Percentiles rank a stretch among this genome's conserved stretches.
Evolutionary conservation across 768 basidiomycete genomes (phyloP).

Genomic region (Ramaria rubella): DNA sequence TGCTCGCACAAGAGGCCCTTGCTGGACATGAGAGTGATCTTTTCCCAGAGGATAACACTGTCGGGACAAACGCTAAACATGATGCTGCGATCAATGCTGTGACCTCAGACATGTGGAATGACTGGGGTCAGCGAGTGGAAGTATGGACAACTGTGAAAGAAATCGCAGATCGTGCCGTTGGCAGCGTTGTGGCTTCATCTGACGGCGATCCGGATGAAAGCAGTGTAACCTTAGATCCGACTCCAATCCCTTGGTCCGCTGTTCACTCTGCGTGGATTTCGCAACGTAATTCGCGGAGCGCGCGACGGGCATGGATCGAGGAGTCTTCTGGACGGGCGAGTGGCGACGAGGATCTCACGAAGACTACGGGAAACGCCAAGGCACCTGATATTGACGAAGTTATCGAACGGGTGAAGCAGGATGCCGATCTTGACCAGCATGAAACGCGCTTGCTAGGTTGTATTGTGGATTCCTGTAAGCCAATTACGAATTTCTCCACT

Average conservation of each 20-base stretch:
- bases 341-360: constrained; percentile 29
- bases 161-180: constrained; percentile 72
- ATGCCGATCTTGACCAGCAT: constrained; percentile 69
- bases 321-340: constrained; percentile 35
- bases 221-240: constrained; percentile 41
- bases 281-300: constrained; percentile 41
- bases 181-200: constrained; percentile 42
- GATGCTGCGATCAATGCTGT: constrained; percentile 9
- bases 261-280: constrained; percentile 62
- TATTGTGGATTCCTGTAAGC: constrained; percentile 75
- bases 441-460: constrained; percentile 76
- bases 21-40: background rate
- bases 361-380: constrained; percentile 33
- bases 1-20: constrained; percentile 19
- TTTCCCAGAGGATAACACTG: background rate
- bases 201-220: constrained; percentile 10
- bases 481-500: background rate
- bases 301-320: constrained; percentile 57
- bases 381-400: constrained; percentile 51
- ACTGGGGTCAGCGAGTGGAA: constrained; percentile 68
- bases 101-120: constrained; percentile 39
- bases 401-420: constrained; percentile 68
- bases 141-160: constrained; percentile 62
- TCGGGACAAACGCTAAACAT: background rate
- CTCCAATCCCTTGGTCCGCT: constrained; percentile 58